Conservation (phyloP, 2,329 filamentous ascomycete genomes). For the Apiospora phragmitis region DNA sequence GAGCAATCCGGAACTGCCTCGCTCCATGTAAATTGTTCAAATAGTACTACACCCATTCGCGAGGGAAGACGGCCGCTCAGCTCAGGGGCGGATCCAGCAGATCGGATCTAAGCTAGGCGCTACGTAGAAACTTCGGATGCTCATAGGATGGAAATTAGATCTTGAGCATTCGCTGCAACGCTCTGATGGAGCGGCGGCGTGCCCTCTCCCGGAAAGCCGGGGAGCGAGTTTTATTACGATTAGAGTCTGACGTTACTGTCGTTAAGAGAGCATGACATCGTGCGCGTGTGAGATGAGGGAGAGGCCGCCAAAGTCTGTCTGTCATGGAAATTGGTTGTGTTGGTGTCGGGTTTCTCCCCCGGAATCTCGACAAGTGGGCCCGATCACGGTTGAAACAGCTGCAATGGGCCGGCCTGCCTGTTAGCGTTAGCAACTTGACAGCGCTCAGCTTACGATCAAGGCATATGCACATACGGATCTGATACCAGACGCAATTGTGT, state of each 20-base stretch:
- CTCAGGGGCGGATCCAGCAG: conserved; percentile 13
- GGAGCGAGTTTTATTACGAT: conserved; percentile 14
- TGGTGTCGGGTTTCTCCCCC: not conserved
- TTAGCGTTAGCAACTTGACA: not conserved
- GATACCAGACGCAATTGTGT: not conserved
- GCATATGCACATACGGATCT: not conserved
- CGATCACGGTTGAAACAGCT: conserved; percentile 7
- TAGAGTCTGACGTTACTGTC: conserved; percentile 5
- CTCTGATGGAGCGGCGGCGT: conserved; percentile 19
- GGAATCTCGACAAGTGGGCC: conserved; percentile 3
- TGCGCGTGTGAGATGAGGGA: not conserved
- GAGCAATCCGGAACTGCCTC: not conserved
- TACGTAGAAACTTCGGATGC: not conserved
- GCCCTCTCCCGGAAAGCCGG: conserved; percentile 10
- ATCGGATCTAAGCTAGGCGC: not conserved
- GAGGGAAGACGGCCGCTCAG: conserved; percentile 3
- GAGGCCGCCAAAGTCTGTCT: not conserved
- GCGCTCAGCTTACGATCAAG: not conserved
- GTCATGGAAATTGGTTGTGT: not conserved
- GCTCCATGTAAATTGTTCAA: conserved; percentile 3
- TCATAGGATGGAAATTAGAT: conserved; percentile 14
- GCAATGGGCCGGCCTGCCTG: not conserved
- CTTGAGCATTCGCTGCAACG: conserved; percentile 25
- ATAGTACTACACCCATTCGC: not conserved
- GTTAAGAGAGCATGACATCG: not conserved